Base-by-base conservation (phyloP, 73 alveolate species). In the Paramecium bursaria region DNA sequence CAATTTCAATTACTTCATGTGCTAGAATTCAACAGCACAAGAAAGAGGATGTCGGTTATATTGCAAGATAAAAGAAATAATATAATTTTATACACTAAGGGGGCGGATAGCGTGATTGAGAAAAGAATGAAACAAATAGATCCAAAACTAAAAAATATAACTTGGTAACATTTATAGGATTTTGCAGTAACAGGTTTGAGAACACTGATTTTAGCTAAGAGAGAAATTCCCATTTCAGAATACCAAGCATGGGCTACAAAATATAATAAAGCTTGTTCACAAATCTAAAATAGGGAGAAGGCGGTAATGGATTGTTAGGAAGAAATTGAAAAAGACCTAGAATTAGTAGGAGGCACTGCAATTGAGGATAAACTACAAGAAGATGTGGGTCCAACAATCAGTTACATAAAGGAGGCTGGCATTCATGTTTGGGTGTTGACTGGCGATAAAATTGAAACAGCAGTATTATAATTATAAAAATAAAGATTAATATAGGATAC, bases 391-490 rank as follows among this genome's bases (percentile, higher is more conserved):
- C 98, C 95, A 74, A 96, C 99, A 27, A 96, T 97, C 29, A 86
- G 86, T 50, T 75, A 92, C 51, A 80, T 97, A 73, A 90, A 92
- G 87, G 97, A 86, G 46, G 98, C 98, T 17, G 97, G 94, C 22
- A 95, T 94, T 33, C 88, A 94, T 75, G 92, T 95, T 42, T 96
- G 99, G 99, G 95, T 95, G 46, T 86, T 94, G 46, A 94, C 99
- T 1, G 99, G 99, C 3, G 99, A 96, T 80, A 96, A 96, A 91
- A 82, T 90, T 74, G 99, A 96, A 67, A 96, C 99, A n/a, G 98
- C 98, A 6, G 46, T 60, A 39, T 7, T 39, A 7, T 11, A 7
- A 39, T 39, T 7, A 39, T 39, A 39, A 7, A 39, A 39, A 39
- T 39, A 39, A 39, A 39, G 49, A 67, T 67, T 10, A 67, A 67